Evolutionary conservation across 148 eudicot species (phyloP), one percentile per base, ranked within the genome.

Genomic region (Salicornia ramosissima): DNA sequence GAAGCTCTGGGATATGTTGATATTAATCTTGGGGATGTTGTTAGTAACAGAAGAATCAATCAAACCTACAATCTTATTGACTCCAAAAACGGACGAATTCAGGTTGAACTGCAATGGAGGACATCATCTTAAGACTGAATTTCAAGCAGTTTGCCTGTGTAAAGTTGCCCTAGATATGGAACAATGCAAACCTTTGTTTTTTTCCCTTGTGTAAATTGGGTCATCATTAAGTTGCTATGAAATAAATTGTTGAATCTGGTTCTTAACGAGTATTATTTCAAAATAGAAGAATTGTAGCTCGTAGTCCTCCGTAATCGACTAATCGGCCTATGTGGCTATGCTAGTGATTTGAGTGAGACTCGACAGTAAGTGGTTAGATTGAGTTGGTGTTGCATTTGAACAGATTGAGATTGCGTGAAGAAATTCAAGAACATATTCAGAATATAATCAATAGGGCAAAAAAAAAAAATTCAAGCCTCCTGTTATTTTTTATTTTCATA

Each of bases 61-160:
- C 85, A 85, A 71, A 87, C 65, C 39, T 83, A 85, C 77, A 78
- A 87, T 74, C 88, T 87, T 16, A 87, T 87, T 29, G 91, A 87
- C 71, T 87, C 91, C 2, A 87, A 85, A 74, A 87, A 87, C 52
- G 91, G 91, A 28, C 80, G 83, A 63, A 70, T 88, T 79, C 93
- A 88, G 74, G 78, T 88, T 13, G 93, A 88, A 78, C 30, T 88
- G 71, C 86, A 84, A 53, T 87, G 92, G 92, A 85, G 88, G 68
- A 83, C 89, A 45, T 78, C 89, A 45, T 78, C 87, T 42, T 77
- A 71, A 55, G 61, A 34, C 64, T 22, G 65, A 60, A 14, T 3
- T 58, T 42, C 19, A 6, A 47, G 39, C 33, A 24, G n/a, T 40
- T 74, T 56, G 51, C 26, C 22, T 68, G 5, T 24, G 15, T 36